Percentiles rank a stretch among this genome's conserved stretches.
Conservation (phyloP, 257 asterid genomes). For the Capsicum baccatum region DNA sequence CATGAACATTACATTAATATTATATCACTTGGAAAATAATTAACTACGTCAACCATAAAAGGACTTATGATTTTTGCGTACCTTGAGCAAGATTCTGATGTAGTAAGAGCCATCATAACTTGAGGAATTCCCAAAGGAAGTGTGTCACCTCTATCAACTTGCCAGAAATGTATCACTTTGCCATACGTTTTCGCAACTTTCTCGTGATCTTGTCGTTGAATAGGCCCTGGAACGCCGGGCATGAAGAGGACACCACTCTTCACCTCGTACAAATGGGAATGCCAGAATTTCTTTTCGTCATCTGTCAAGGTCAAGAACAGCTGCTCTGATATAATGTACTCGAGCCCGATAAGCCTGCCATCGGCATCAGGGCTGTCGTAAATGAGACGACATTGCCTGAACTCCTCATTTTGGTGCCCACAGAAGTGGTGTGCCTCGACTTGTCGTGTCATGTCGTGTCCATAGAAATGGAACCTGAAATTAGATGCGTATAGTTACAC, state of each 20-base stretch:
- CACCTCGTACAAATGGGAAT: constrained; percentile 84
- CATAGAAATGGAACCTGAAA: constrained; percentile 84
- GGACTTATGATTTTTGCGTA: neutral
- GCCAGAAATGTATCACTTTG: constrained; percentile 84
- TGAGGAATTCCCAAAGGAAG: constrained; percentile 87
- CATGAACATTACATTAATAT: too few species aligned
- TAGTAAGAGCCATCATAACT: constrained; percentile 83
- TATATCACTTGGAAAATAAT: neutral
- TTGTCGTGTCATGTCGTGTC: constrained; percentile 83
- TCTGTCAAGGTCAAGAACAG: constrained; percentile 77
- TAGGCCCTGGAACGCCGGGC: constrained; percentile 68
- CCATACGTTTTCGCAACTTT: constrained; percentile 74
- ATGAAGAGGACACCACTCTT: constrained; percentile 85
- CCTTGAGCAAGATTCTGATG: constrained; percentile 67
- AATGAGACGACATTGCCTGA: constrained; percentile 84
- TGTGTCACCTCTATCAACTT: constrained; percentile 72
- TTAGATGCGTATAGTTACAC: neutral
- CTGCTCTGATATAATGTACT: constrained; percentile 63
- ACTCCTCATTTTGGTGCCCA: constrained; percentile 76
- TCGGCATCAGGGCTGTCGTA: constrained; percentile 71
- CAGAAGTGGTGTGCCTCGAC: constrained; percentile 98
- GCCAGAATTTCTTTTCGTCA: constrained; percentile 81
- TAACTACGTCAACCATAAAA: neutral
- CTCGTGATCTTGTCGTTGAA: constrained; percentile 76
- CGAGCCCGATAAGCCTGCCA: constrained; percentile 77